Conservation (phyloP, 768 basidiomycete species). For the Chlorophyllum brunneum region DNA sequence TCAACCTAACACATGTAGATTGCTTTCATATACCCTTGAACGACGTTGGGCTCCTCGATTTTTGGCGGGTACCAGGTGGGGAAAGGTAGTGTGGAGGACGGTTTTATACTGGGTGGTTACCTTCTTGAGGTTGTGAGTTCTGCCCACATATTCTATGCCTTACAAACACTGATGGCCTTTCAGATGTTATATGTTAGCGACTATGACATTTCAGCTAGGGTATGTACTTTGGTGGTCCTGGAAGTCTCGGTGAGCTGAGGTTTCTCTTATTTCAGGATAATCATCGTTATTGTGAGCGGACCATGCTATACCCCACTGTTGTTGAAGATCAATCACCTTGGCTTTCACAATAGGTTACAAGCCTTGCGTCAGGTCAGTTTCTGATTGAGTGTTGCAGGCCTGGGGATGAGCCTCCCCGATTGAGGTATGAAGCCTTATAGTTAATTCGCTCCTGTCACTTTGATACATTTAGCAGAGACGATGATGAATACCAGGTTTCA, state of each 20-base stretch:
- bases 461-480: not conserved
- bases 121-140: slow-evolving; percentile 51
- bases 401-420: slow-evolving; percentile 1
- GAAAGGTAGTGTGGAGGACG: slow-evolving; percentile 49
- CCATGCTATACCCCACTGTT: not conserved
- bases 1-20: slow-evolving; percentile 27
- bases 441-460: not conserved
- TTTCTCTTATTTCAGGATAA: slow-evolving; percentile 30
- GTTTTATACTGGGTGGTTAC: slow-evolving; percentile 54
- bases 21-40: slow-evolving; percentile 45
- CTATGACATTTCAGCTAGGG: slow-evolving; percentile 72
- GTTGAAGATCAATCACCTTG: not conserved
- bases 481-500: slow-evolving; percentile 7
- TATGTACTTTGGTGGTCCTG: slow-evolving; percentile 30
- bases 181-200: slow-evolving; percentile 70
- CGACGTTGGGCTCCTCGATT: slow-evolving; percentile 44
- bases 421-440: slow-evolving; percentile 7
- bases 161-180: not conserved
- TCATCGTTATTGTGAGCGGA: slow-evolving; percentile 44
- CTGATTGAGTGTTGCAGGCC: slow-evolving; percentile 11
- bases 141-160: not conserved
- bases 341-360: slow-evolving; percentile 55
- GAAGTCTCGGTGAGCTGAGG: not conserved
- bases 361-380: slow-evolving; percentile 58
- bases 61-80: slow-evolving; percentile 37